A percentile compares a stretch with the other conserved stretches of the same genome.
These are phyloP conservation scores for Vigna unguiculata DNA, from an alignment of 306 rosid genomes.

Conservation along the genomic window DNA sequence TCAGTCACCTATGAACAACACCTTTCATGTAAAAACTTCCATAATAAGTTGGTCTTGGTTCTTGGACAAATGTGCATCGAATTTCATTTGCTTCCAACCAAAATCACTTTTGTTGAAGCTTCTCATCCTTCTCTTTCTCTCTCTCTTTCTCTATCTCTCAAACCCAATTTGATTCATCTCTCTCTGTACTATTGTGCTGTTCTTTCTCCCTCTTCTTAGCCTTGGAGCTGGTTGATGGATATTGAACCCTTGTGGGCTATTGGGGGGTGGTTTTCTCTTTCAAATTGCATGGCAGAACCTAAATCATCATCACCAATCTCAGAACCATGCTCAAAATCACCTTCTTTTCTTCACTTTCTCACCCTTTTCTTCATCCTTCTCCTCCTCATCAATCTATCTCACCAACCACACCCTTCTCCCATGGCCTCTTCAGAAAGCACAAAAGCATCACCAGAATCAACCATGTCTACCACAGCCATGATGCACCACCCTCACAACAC, in stretches of 20 bases:
- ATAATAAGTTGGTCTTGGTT: constrained; percentile 57
- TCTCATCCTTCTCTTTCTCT: constrained; percentile 49
- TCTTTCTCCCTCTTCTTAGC: constrained; percentile 48
- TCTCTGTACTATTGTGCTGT: constrained; percentile 25
- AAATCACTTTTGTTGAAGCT: constrained; percentile 81
- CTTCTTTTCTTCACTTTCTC: constrained; percentile 55
- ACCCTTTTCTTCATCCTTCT: constrained; percentile 67
- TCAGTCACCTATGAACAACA: constrained; percentile 36
- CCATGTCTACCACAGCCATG: constrained; percentile 48
- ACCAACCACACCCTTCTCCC: constrained; percentile 55
- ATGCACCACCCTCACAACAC: constrained; percentile 54
- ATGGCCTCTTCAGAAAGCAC: constrained; percentile 48
- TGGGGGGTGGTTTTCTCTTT: constrained; percentile 98
- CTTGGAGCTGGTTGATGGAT: constrained; percentile 96
- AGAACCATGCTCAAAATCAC: constrained; percentile 57
- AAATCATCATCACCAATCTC: constrained; percentile 54
- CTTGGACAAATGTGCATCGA: constrained; percentile 62
- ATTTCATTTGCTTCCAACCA: constrained; percentile 71
- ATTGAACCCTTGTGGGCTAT: constrained; percentile 96
- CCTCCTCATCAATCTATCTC: constrained; percentile 60
- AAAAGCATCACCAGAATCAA: constrained; percentile 50
- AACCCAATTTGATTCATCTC: constrained; percentile 17
- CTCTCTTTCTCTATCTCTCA: constrained; percentile 11
- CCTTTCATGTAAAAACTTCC: constrained; percentile 63
- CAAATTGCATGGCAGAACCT: constrained; percentile 92